Evolutionary conservation across 345 rosid genomes (phyloP), one percentile per base, ranked within the genome.

Genomic region (Triadica sebifera): DNA sequence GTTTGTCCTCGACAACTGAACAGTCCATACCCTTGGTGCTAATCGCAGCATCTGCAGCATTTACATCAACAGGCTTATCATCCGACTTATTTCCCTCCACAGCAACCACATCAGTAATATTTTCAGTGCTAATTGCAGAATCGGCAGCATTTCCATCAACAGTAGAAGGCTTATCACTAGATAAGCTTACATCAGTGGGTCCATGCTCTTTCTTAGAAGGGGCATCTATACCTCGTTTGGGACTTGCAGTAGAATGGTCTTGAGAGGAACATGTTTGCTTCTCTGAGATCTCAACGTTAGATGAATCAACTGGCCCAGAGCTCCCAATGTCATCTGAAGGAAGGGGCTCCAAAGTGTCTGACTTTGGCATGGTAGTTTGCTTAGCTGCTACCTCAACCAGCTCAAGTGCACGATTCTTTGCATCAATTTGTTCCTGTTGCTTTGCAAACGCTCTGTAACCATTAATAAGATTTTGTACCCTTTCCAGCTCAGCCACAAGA

Each of bases 401-500:
- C 78, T 84, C 82, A 8, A 78, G 46, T 22, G 85, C 78, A 13
- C 1, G 65, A 67, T 78, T 82, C 87, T 77, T 79, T 5, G 80
- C 87, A 15, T 79, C 86, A 1, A 70, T 74, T 79, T 89, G 88
- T 62, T 84, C 89, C 78, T 85, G 84, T 58, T 80, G 85, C 78
- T 85, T 80, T 38, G 84, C 97, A 66, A 84, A 83, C 61, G 81
- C 84, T 83, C 90, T 82, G 78, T 79, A 80, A 39, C 73, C 76
- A 39, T 81, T 80, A 22, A 86, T 73, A 34, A 86, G 74, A 61
- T 69, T 84, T 76, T 84, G 89, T 55, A 81, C 71, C 74, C 85
- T 88, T 80, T 90, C 98, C 72, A 89, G 75, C 75, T 79, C 90
- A 16, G 91, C 77, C 37, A 80, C 75, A 72, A 85, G 87, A 79